Base-by-base conservation (phyloP, 2,329 filamentous ascomycete genomes). In the Tolypocladium sp. region DNA sequence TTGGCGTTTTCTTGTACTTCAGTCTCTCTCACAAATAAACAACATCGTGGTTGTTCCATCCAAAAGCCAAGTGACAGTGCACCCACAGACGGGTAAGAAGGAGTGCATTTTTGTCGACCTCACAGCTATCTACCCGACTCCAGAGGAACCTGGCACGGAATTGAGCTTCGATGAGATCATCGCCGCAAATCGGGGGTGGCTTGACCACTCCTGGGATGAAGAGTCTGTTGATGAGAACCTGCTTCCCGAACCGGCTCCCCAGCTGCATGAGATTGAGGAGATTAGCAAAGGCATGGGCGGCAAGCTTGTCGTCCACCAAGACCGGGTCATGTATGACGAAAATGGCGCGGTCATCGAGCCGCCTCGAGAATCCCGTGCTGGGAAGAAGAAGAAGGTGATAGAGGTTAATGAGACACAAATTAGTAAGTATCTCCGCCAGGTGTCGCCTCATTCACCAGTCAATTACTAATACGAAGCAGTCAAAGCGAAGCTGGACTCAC, bases 351-450 rank as follows among this genome's bases (percentile, higher is more conserved):
- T 78, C 20, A 77, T 79, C 63, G 72, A 79, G 52, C 73, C 74
- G 38, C 65, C 73, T 42, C 74, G 73, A 62, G 74, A 81, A 68
- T 58, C 79, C 75, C 63, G 78, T 78, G 69, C 76, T 20, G 62
- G 77, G 40, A 87, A 84, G 71, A 90, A 87, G 70, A 86, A 92
- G 76, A 93, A 95, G 74, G 76, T 89, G 54, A 88, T 90, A 75
- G 92, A 97, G 69, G 79, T 92, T 59, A 92, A 92, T 67, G 92
- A 96, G 73, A 96, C 92, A 2, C 92, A 97, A 73, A 96, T 93
- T 57, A 91, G 91, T 95, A 78, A 77, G 88, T 79, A 8, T 7
- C 10, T 2, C 6, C 13, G n/a, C 44, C 6, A 1, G 33, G 25
- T 3, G 10, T 22, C 13, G n/a, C 22, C 13, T 17, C 41, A 27